Evolutionary conservation across 306 rosid species (phyloP).

Genomic region (Fragaria vesca): DNA sequence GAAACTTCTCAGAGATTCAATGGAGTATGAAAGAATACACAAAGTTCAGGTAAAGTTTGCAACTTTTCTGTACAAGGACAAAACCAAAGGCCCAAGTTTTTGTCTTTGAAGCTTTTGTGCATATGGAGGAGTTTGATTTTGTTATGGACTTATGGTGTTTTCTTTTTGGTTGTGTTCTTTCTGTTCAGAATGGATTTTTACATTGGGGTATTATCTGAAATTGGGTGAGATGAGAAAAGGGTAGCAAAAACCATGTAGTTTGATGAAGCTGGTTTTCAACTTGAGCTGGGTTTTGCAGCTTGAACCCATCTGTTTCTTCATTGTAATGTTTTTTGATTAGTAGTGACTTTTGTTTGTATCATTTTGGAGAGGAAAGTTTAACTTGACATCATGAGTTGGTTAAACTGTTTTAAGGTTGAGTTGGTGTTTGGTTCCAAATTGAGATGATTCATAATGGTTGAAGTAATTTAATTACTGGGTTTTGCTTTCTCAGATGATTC

Average conservation of each 20-base stretch:
- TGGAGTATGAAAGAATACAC: slow-evolving; percentile 92
- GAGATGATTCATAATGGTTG: slow-evolving; percentile 17
- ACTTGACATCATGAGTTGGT: not conserved
- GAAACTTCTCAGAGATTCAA: slow-evolving; percentile 37
- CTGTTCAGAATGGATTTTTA: not conserved
- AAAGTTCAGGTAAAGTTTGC: slow-evolving; percentile 68
- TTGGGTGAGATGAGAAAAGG: not conserved
- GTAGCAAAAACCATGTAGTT: not conserved
- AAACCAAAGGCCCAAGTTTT: slow-evolving; percentile 5
- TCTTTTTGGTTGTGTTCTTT: not conserved
- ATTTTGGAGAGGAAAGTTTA: not conserved
- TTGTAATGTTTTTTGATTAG: not conserved
- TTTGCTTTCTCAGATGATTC: slow-evolving; percentile 6
- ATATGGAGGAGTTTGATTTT: not conserved
- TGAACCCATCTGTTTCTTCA: not conserved
- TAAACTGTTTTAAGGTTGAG: not conserved
- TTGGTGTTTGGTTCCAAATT: slow-evolving; percentile 1
- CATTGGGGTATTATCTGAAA: not conserved
- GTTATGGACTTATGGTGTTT: not conserved
- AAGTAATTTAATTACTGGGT: slow-evolving; percentile 4
- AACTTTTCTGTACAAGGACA: not conserved
- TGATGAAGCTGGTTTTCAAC: not conserved
- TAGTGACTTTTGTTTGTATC: not conserved
- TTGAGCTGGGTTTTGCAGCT: not conserved
- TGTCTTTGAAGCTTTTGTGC: not conserved